phyloP scores from a whole-genome alignment of 2,329 filamentous ascomycete genomes.

The Colletotrichum trifolii region DNA sequence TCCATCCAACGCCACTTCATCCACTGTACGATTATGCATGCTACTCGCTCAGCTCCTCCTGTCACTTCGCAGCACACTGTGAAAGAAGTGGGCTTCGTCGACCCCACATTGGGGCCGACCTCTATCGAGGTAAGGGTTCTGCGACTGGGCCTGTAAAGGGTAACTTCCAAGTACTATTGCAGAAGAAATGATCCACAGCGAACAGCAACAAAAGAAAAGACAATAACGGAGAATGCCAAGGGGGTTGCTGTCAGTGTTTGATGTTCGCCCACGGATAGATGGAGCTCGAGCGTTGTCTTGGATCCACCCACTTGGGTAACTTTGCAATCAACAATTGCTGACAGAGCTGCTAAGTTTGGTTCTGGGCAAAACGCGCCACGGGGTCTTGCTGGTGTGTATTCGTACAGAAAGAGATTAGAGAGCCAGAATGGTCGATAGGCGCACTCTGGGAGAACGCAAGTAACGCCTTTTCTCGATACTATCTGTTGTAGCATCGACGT shows the following conservation, averaged over 20 bases:
- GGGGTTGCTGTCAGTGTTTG: constrained; percentile 32
- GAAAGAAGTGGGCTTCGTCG: constrained; percentile 20
- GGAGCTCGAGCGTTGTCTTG: constrained; percentile 7
- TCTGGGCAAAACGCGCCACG: too few species aligned
- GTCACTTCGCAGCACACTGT: constrained; percentile 4
- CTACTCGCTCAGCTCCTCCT: constrained; percentile 9
- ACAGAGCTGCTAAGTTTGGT: not conserved
- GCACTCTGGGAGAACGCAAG: too few species aligned
- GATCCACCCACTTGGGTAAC: constrained; percentile 11
- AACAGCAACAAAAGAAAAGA: constrained; percentile 27
- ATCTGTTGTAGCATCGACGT: too few species aligned
- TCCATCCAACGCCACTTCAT: not conserved
- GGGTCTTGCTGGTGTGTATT: too few species aligned
- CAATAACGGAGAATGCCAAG: constrained; percentile 23
- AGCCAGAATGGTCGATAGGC: too few species aligned
- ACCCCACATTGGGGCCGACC: constrained; percentile 27
- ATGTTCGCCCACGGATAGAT: constrained; percentile 21
- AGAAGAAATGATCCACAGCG: constrained; percentile 5
- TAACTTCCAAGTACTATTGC: not conserved
- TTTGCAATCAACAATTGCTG: constrained; percentile 18
- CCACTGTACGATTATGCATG: not conserved
- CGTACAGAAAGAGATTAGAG: too few species aligned
- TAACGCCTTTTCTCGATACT: too few species aligned
- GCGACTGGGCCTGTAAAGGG: constrained; percentile 1
- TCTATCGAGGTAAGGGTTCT: constrained; percentile 11